Evolutionary conservation across 2,329 filamentous ascomycete species (phyloP), one percentile per base, ranked within the genome.

Genomic region (Diaporthe amygdali): DNA sequence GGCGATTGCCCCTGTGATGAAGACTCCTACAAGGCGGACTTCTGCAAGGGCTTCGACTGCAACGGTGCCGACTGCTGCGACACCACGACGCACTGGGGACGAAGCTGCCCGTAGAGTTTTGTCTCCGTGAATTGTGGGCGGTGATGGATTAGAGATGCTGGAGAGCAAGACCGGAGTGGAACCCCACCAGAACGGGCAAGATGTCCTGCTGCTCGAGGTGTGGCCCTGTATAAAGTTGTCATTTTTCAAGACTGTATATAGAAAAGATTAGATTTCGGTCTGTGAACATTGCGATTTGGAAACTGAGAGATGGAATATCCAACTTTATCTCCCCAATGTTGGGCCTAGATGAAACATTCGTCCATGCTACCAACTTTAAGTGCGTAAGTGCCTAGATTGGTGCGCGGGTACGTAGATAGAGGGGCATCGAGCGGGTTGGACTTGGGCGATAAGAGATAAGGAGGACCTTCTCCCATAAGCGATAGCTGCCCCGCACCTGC

Each of bases 401-500:
- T n/a, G n/a, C n/a, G n/a, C n/a, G n/a, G n/a, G 20, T 17, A 63
- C 39, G 22, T 27, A 41, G 39, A 47, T 61, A n/a, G 56, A 44
- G 56, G 39, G 56, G 56, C 39, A 32, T 51, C n/a, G 6, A 7
- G 37, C 39, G 8, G 55, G 55, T n/a, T 15, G 25, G 27, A 8
- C 30, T 17, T 1, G 5, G 25, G 10, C 56, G 56, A 63, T 63
- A 63, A 63, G 51, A 54, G 56, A 63, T 63, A 63, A 6, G 27
- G 39, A 17, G 12, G 12, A n/a, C 56, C 25, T 22, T 15, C 17
- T 22, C 27, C 17, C 39, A 6, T 20, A 34, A 63, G 39, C 39
- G 39, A 63, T 39, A 41, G 20, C 41, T 46, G 56, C 56, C 56
- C 56, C 56, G 56, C 56, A 63, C 56, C 41, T 63, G 20, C 56